Base-by-base conservation (phyloP, 345 rosid species). In the Hibiscus mutabilis region DNA sequence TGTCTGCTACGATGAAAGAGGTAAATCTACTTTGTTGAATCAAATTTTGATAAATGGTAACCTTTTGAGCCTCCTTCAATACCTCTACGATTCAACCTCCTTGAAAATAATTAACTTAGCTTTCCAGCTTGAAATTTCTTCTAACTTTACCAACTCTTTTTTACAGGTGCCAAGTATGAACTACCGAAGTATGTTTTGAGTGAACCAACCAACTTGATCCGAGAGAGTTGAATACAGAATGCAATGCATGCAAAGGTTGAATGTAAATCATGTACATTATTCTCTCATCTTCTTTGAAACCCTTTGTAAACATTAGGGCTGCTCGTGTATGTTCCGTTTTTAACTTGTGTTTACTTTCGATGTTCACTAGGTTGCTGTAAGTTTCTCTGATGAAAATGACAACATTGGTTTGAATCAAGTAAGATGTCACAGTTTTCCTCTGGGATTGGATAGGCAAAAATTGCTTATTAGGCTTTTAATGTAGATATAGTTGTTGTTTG, bases 151-250 rank as follows among this genome's bases (percentile, higher is more conserved):
- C 18, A 10, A 15, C 9, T 51, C 63, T 24, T 59, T 4, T 70
- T 79, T 79, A 83, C 82, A 91, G 96, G 96, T 74, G 96, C 90
- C 10, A 88, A 80, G 65, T 93, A 93, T 35, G 97, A 91, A 78
- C 85, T 91, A 24, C 98, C 97, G 1, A 85, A 79, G 77, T 89
- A 89, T 57, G 91, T 91, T 61, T 75, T 94, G 82, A 87, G 95
- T 52, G 92, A 92, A 79, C 99, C 97, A 11, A 85, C 92, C 77
- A 95, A 95, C 83, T 77, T 95, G 81, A 86, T 90, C 75, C 82
- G 74, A 21, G 92, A 88, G 19, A 78, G 73, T 52, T 84, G 79
- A 35, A 75, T 59, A 19, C 13, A 1, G 15, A 11, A 16, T n/a
- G n/a, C 40, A 13, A 14, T 51, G 69, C 65, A 42, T 9, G 44